These are phyloP conservation scores for Monoraphidium neglectum DNA, from an alignment of 139 green algal genomes.

Conservation along the genomic window DNA sequence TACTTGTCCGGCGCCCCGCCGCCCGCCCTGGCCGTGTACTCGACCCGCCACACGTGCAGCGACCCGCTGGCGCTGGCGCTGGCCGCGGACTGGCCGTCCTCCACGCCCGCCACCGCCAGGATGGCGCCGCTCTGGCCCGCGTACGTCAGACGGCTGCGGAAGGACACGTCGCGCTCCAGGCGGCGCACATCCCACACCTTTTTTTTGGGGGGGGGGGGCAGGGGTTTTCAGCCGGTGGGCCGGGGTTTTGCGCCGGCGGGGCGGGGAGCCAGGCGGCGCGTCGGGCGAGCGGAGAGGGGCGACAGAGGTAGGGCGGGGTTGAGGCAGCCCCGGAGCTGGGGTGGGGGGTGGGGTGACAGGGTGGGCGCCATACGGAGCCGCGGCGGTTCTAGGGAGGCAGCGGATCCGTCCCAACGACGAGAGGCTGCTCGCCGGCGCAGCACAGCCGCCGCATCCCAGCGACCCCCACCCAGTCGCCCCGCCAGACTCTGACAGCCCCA, in stretches of 20 bases:
- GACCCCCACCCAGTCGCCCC: background rate
- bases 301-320: background rate
- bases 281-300: background rate
- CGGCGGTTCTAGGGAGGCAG: background rate
- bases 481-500: background rate
- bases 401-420: background rate
- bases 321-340: background rate
- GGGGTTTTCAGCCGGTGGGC: too few relatives aligned
- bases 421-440: too few relatives aligned
- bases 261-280: background rate
- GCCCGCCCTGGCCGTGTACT: constrained; percentile 56
- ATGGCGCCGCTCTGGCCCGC: constrained; percentile 58
- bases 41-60: constrained; percentile 88
- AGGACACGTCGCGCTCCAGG: constrained; percentile 89
- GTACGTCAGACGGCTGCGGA: constrained; percentile 85
- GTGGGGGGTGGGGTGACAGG: too few relatives aligned
- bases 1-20: constrained; percentile 59
- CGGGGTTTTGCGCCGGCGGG: too few relatives aligned
- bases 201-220: background rate
- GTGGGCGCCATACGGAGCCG: background rate
- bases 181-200: constrained; percentile 90
- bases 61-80: constrained; percentile 62
- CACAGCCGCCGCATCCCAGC: background rate
- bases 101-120: constrained; percentile 43
- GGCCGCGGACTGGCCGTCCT: constrained; percentile 66